Conservation (phyloP, 1,139 yeast species). For the Geotrichum cucujoidarum region DNA sequence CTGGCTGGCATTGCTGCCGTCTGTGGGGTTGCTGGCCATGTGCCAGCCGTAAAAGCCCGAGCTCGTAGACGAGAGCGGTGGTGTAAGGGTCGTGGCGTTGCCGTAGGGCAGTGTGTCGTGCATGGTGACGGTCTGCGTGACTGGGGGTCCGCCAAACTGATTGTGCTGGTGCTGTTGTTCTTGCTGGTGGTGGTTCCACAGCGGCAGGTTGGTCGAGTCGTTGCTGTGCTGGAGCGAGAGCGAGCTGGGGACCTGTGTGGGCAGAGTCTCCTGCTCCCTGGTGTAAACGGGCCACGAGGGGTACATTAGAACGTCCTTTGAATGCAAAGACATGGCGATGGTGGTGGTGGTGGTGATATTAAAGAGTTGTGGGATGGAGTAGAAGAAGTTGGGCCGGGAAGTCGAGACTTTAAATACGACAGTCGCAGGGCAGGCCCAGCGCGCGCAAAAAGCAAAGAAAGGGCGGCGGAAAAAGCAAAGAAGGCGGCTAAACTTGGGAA, state of each 20-base stretch:
- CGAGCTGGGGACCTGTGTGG: not conserved
- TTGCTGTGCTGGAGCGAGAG: constrained; percentile 4
- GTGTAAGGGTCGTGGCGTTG: not conserved
- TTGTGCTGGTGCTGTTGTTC: constrained; percentile 2
- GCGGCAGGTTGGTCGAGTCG: not conserved
- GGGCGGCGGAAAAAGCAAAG: no score
- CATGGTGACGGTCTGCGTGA: constrained; percentile 5
- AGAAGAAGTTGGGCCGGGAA: no score
- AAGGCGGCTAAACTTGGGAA: no score
- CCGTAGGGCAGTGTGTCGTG: not conserved
- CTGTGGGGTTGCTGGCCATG: not conserved
- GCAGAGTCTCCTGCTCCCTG: constrained; percentile 1
- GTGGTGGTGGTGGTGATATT: no score
- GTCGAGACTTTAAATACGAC: no score
- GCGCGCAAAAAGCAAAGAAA: no score
- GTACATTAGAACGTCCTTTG: constrained; percentile 1
- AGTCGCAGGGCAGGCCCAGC: no score
- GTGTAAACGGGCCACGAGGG: constrained; percentile 2
- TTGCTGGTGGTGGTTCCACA: constrained; percentile 8
- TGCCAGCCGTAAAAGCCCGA: constrained; percentile 5
- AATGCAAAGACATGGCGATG: constrained; percentile 7
- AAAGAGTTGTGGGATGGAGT: no score
- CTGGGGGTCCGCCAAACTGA: constrained; percentile 2
- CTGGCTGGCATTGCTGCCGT: not conserved
- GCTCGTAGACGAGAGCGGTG: constrained; percentile 7